Conservation (phyloP, 2,329 filamentous ascomycete species). For the Escovopsis weberi region DNA sequence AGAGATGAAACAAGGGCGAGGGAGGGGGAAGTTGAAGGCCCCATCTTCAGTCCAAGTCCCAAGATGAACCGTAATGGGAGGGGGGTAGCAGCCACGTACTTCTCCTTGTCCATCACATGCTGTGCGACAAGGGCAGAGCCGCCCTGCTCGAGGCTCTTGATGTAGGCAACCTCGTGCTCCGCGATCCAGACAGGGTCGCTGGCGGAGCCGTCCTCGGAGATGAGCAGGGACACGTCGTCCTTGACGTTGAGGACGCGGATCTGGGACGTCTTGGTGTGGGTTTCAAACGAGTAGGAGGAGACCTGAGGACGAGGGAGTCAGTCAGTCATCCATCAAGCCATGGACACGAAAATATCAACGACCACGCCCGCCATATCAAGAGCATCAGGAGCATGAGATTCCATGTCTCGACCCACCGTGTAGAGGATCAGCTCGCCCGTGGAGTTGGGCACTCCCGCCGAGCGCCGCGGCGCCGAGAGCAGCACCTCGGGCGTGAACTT, state of each 20-base stretch:
- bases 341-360: no score
- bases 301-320: constrained; percentile 23
- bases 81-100: constrained; percentile 18
- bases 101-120: constrained; percentile 18
- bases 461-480: constrained; percentile 60
- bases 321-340: not conserved
- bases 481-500: constrained; percentile 68
- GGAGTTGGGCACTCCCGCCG: constrained; percentile 53
- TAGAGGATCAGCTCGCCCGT: constrained; percentile 51
- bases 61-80: no score
- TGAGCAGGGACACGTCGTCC: constrained; percentile 46
- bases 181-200: constrained; percentile 66
- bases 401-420: constrained; percentile 27
- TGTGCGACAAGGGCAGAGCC: constrained; percentile 31
- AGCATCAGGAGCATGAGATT: no score
- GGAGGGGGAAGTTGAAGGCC: no score
- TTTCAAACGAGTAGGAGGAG: constrained; percentile 67
- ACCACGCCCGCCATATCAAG: no score
- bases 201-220: constrained; percentile 50
- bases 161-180: constrained; percentile 43
- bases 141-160: constrained; percentile 36
- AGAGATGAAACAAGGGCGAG: no score
- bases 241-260: constrained; percentile 57
- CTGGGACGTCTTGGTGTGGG: constrained; percentile 53
- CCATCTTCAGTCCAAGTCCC: no score